Evolutionary conservation across 2,329 filamentous ascomycete genomes (phyloP), one percentile per base, ranked within the genome.

Genomic region (Pestalotiopsis sp.): DNA sequence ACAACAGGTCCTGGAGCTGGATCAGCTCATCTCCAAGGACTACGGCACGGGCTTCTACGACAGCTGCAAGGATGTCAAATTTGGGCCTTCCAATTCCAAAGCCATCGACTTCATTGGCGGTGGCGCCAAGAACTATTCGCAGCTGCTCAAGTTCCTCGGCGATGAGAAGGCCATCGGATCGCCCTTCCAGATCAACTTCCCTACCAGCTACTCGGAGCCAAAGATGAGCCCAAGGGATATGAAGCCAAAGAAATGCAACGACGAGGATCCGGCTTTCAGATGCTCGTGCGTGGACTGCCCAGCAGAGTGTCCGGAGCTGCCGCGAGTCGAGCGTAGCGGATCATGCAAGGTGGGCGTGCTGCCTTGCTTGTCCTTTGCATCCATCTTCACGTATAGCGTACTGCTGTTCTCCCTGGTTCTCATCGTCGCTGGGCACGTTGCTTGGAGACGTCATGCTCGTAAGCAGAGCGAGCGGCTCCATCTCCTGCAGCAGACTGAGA

Each of bases 1-100:
- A 73, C 79, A 78, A 2, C 80, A 80, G n/a, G 94, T 98, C 14
- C 94, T 92, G 1, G 94, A 98, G 82, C 83, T 99, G 25, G 95
- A 98, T 77, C 95, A 98, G 77, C 84, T 98, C 5, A 90, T 98
- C 74, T 93, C 94, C 2, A 86, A 94, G 68, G 86, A 92, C 66
- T 98, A 97, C 78, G 95, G 94, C 58, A 86, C 89, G 9, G 94
- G 93, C 1, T 97, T 99, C 83, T 99, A 95, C 79, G 88, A 97
- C 80, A 99, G 96, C 82, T 99, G 96, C 85, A 98, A 98, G 82
- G 94, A 99, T 79, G 95, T 99, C 81, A 99, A 99, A 78, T 98
- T 98, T 76, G 96, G 96, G 45, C 92, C 95, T 6, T 95, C 95
- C 57, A 97, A 97, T 77, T 92, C 93, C 70, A 94, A 92, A 76